Evolutionary conservation across 176 grass and related monocot genomes (phyloP), one percentile per base, ranked within the genome.

Genomic region (Aegilops longissima): DNA sequence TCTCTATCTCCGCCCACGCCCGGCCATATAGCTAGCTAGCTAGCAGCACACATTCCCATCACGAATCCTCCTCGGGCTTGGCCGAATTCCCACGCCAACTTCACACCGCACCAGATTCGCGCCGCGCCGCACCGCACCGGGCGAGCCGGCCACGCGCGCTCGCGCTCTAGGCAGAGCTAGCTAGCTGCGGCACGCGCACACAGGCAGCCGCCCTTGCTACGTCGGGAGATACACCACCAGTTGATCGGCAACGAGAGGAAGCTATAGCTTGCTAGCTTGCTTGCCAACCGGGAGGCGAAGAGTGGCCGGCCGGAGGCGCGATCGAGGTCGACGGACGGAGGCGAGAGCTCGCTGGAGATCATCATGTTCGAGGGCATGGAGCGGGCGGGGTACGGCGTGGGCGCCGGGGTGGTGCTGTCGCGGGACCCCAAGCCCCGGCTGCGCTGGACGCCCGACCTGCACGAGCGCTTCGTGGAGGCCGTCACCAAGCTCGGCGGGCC

Each of bases 401-500:
- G 81, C 14, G 72, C 66, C 16, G 88, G 92, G 27, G 85, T 89
- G 81, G 72, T 89, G 88, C 87, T 91, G 86, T 89, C 96, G 78
- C 86, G 92, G 71, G 93, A 98, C 52, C 93, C 93, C 40, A 98
- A 95, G 87, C 96, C 93, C 36, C 84, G 96, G 16, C 81, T 98
- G 64, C 82, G 96, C 73, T 98, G 96, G 96, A 95, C 96, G 62
- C 93, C 93, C 52, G 92, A 98, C 80, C 96, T 98, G 81, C 96
- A 98, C 70, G 93, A 94, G 69, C 96, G 93, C 83, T 98, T 98
- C 49, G 93, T 98, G 36, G 93, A 98, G 86, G 96, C 93, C 71
- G 96, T 98, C 90, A 92, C 91, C 86, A 94, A 95, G 92, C 96
- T 98, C 88, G 96, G 96, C 12, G 96, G 96, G 24, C 78, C 96